Base-by-base conservation (phyloP, 2,329 filamentous ascomycete genomes). In the Cordyceps sp. region DNA sequence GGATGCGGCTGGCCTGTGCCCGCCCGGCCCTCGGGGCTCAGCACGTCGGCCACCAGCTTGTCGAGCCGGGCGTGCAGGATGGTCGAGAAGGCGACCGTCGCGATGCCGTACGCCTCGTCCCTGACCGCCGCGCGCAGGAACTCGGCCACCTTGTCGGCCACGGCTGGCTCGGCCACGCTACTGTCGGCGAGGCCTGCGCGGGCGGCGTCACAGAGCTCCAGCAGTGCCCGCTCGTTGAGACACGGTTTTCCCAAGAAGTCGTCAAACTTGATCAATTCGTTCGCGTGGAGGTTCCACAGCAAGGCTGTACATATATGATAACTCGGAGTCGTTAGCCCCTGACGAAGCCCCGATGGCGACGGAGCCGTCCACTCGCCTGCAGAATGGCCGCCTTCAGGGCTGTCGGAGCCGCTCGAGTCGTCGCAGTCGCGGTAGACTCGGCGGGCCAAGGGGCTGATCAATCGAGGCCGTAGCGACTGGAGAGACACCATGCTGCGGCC, bases 11-110 rank as follows among this genome's bases (percentile, higher is more conserved):
- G 42, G 12, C 46, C 37, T 7, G 46, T 46, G 2, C 34, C 34
- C 10, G 45, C 45, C 8, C 45, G 42, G 26, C 49, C 49, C 7
- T 43, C 43, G 0, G 46, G 44, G 24, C 52, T 47, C 17, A 55
- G 40, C 9, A 59, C 50, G 14, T 64, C 61, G 14, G 46, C 42
- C n/a, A 64, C 38, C 2, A 68, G 41, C 36, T 62, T 65, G 37
- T 64, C 55, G 5, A 67, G 49, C 10, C 48, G 50, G 3, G 55
- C 44, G 13, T 48, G 39, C 26, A 47, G 45, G 33, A 68, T 54
- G 4, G 49, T 55, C 29, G 50, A 49, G 24, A 64, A 49, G 7
- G 52, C 48, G 20, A 66, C 41, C 5, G 39, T 42, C 4, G 54
- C 50, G 12, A 42, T 39, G 5, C 42, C 42, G 10, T 45, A 41